Evolutionary conservation across 176 grass and related monocot genomes (phyloP).

Genomic region (Raddia distichophylla): DNA sequence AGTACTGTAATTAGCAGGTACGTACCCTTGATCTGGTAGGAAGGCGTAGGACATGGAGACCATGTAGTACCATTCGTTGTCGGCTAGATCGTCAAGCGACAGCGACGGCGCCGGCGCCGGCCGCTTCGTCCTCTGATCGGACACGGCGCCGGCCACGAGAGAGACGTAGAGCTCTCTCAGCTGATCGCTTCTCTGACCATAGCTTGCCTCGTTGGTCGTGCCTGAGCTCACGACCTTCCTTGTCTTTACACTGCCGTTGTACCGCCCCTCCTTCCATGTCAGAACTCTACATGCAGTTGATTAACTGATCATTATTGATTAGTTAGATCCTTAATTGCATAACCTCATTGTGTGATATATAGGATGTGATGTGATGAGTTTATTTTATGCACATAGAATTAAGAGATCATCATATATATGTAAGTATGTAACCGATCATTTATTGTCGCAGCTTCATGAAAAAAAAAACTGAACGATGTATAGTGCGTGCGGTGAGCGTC

Average conservation of each 20-base stretch:
- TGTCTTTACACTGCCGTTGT: slow-evolving; percentile 80
- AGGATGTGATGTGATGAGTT: too few species aligned
- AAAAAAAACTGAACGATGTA: too few species aligned
- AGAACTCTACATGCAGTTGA: slow-evolving; percentile 36
- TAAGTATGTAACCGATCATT: too few species aligned
- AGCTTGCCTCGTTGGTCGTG: slow-evolving; percentile 48
- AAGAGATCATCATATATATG: too few species aligned
- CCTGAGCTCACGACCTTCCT: slow-evolving; percentile 52
- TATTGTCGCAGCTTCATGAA: too few species aligned
- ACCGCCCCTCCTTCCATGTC: slow-evolving; percentile 63
- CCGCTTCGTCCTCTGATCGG: slow-evolving; percentile 55
- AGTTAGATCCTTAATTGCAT: too few species aligned
- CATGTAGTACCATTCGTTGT: slow-evolving; percentile 78
- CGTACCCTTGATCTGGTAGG: slow-evolving; percentile 55
- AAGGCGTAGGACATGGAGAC: slow-evolving; percentile 84
- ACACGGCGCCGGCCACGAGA: slow-evolving; percentile 51
- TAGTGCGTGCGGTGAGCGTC: too few species aligned
- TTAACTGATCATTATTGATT: too few species aligned
- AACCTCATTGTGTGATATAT: too few species aligned
- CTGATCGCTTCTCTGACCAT: slow-evolving; percentile 65
- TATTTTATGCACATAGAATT: neutral
- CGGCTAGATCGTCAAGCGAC: slow-evolving; percentile 66
- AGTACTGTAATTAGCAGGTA: too few species aligned
- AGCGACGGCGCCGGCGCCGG: slow-evolving; percentile 54
- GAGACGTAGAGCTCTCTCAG: slow-evolving; percentile 67